These are phyloP conservation scores for Beta corolliflora DNA, from an alignment of 179 eudicot species.

Conservation along the genomic window DNA sequence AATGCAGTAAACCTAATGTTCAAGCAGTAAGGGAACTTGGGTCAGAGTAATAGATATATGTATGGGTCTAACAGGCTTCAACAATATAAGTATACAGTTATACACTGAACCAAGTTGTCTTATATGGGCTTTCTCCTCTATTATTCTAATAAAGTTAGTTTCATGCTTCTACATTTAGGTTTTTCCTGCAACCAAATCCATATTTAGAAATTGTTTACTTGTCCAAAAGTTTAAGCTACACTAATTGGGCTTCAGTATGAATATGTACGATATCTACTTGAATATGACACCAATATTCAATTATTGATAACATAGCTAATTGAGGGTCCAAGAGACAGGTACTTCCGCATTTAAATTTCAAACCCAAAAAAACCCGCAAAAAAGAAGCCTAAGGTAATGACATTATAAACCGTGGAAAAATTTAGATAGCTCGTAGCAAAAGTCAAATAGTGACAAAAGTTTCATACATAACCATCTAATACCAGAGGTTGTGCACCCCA, in stretches of 20 bases:
- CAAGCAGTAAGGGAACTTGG: not conserved
- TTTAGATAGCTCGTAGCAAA: conserved; percentile 1
- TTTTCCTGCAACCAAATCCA: not conserved
- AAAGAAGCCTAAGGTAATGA: not conserved
- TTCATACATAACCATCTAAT: not conserved
- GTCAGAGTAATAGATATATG: not conserved
- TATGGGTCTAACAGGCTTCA: not conserved
- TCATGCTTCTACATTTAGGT: not conserved
- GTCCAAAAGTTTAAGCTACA: not conserved
- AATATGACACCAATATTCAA: not conserved
- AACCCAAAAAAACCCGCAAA: not conserved
- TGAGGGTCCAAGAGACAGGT: not conserved
- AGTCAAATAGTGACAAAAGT: not conserved
- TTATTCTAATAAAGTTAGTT: not conserved
- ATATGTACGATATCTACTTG: not conserved
- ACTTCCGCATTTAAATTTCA: no score
- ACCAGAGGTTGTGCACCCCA: conserved; percentile 1
- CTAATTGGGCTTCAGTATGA: not conserved
- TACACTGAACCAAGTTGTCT: not conserved
- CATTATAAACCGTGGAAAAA: not conserved
- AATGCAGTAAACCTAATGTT: not conserved
- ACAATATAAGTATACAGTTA: no score
- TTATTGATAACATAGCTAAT: not conserved
- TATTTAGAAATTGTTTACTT: not conserved
- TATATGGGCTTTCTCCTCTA: not conserved